Evolutionary conservation across 1,284 basidiomycete genomes (phyloP).

Genomic region (Ceratobasidium sp.): DNA sequence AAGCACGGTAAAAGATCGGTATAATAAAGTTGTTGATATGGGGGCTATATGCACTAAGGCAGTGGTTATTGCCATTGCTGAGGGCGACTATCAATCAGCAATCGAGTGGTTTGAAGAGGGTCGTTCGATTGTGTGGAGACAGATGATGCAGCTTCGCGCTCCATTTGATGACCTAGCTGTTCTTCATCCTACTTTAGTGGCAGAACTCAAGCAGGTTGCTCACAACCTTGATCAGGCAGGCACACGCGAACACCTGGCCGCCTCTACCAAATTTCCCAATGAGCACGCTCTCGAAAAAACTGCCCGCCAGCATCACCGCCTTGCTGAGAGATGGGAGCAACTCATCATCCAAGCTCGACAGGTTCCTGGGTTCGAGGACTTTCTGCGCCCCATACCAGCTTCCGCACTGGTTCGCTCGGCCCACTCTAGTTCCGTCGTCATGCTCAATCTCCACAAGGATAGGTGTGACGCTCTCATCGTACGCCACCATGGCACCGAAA

Average conservation of each 20-base stretch:
- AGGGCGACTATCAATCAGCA: not conserved
- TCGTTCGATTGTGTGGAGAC: not conserved
- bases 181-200: not conserved
- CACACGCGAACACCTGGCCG: no score
- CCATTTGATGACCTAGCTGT: not conserved
- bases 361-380: conserved; percentile 24
- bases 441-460: not conserved
- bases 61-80: not conserved
- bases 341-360: not conserved
- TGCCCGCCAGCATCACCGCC: not conserved
- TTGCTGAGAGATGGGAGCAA: conserved; percentile 1
- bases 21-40: no score
- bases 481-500: no score
- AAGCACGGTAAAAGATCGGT: no score
- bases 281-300: not conserved
- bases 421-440: not conserved
- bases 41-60: no score
- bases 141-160: not conserved
- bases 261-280: no score
- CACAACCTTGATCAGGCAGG: not conserved
- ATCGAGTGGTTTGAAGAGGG: conserved; percentile 16
- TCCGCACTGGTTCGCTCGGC: not conserved
- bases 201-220: not conserved
- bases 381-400: not conserved
- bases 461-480: conserved; percentile 17